Base-by-base conservation (phyloP, 1,284 basidiomycete species). In the Exobasidium rhododendri region DNA sequence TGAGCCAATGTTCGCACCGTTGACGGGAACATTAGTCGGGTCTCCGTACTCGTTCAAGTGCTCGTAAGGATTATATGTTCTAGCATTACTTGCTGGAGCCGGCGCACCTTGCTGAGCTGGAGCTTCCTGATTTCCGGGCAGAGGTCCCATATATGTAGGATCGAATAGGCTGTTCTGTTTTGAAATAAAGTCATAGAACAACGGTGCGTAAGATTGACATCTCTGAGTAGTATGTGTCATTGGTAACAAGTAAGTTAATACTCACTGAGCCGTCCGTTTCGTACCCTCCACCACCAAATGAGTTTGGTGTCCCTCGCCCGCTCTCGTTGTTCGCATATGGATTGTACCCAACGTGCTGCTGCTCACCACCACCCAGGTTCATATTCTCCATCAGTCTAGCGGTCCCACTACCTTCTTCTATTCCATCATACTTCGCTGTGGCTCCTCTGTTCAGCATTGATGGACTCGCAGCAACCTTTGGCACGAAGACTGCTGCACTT, bases 21-120 rank as follows among this genome's bases (percentile, higher is more conserved):
- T 28, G 10, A 17, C 35, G 17, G 35, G 35, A 40, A 40, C 10
- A 22, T 26, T 35, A 2, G 31, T 32, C 2, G 65, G 69, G 11
- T 74, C 70, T 43, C 69, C 73, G 40, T 69, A 73, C 57, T 75
- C 67, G 62, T 68, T 66, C 69, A 73, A 68, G 59, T 73, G 69
- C 50, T 68, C 67, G 64, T 75, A 75, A 0, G 71, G 71, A 29
- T 73, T 73, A 67, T 59, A 73, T 56, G 65, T 6, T 22, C 43
- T 22, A 40, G 50, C 17, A 20, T 20, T 54, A 4, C 17, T 32
- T n/a, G 17, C 29, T 13, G 50, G 4, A 55, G 14, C 43, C 24
- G 51, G 29, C 14, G 30, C 31, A 22, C 28, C 32, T 20, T 14
- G 20, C 24, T 4, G 22, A 26, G n/a, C 30, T 44, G 35, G 44